Conservation (phyloP, 2,329 filamentous ascomycete genomes). For the Juglanconis oblonga region DNA sequence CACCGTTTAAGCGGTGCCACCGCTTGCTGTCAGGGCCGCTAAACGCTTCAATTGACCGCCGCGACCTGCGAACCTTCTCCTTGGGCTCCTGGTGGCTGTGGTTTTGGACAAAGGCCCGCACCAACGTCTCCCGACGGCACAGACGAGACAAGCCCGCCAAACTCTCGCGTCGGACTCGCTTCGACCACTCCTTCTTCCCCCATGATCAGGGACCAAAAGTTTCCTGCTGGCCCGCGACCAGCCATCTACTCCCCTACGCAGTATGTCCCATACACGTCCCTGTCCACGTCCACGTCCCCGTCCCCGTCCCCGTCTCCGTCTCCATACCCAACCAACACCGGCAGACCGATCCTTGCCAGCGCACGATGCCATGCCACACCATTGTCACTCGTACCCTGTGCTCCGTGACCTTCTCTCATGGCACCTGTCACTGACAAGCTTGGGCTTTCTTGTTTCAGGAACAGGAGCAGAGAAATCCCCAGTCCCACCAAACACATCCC, state of each 20-base stretch:
- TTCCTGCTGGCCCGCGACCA: conserved; percentile 58
- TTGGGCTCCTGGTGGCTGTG: background rate
- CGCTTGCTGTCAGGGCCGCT: background rate
- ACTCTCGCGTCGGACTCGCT: conserved; percentile 7
- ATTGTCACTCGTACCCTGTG: background rate
- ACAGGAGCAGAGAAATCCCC: conserved; percentile 30
- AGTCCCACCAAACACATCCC: conserved; percentile 31
- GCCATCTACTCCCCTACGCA: conserved; percentile 55
- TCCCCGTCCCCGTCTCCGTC: background rate
- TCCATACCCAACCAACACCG: conserved; percentile 5
- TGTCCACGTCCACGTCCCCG: background rate
- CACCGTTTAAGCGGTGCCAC: conserved; percentile 2
- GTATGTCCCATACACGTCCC: conserved; percentile 37
- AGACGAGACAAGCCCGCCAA: background rate
- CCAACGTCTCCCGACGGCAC: background rate
- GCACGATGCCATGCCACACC: background rate
- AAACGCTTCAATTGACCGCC: conserved; percentile 16
- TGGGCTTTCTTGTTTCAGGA: conserved; percentile 22
- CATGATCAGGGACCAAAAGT: conserved; percentile 55
- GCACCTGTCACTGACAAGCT: conserved; percentile 19
- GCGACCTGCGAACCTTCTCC: conserved; percentile 4
- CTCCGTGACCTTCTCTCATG: conserved; percentile 5
- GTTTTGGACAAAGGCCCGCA: background rate
- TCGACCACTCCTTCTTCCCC: conserved; percentile 23
- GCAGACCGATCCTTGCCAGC: conserved; percentile 7